Evolutionary conservation across 2,329 filamentous ascomycete species (phyloP), one percentile per base, ranked within the genome.

Genomic region (Pseudogymnoascus sp.): DNA sequence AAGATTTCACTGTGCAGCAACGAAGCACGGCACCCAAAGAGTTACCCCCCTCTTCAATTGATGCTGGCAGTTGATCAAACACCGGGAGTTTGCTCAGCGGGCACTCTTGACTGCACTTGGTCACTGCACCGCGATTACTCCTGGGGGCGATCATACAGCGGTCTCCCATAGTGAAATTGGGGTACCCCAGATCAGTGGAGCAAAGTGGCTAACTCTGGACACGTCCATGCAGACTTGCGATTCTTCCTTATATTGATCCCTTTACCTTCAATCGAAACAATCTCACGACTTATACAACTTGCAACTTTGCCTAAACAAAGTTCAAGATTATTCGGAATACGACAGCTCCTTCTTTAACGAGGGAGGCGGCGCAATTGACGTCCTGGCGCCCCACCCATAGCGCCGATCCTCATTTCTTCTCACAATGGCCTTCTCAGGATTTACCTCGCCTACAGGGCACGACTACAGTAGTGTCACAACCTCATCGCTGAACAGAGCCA

Each of bases 111-210:
- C 43, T 50, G n/a, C 25, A 50, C 43, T 30, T 50, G 43, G 43
- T 50, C 43, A 50, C 43, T 50, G 43, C 43, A 30, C 43, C 25
- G 25, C 25, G 25, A 12, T 8, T 25, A 25, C 43, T 30, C 43
- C 43, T 50, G 43, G 43, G 43, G 25, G 25, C 43, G 43, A 50
- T 50, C 43, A 50, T 50, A 50, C 43, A 30, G 43, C 43, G 43
- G 43, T 50, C 25, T 43, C 20, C 30, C 25, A 50, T 30, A 50
- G 43, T 50, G 43, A 50, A 50, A 50, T 50, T 30, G 43, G 25
- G 43, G 30, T 50, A 50, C 43, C 43, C 43, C 43, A 50, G 43
- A 50, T 50, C 43, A 50, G 43, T 50, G 43, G 43, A 50, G 43
- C 43, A 50, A 50, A 30, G 43, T 50, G 22, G 43, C 43, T 50